phyloP scores from a whole-genome alignment of 805 yeast genomes.

The Pichia californica region DNA sequence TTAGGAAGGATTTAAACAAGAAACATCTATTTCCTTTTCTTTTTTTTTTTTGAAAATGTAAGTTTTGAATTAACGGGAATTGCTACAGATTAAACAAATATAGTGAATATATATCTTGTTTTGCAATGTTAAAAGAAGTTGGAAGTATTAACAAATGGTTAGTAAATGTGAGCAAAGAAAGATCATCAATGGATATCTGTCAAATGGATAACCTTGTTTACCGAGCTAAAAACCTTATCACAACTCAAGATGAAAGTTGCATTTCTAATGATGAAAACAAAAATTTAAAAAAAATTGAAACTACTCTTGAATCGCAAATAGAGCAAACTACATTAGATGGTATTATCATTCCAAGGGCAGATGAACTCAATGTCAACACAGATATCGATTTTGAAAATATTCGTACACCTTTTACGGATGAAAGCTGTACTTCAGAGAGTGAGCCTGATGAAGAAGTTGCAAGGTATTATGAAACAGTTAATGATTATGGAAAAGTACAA shows the following conservation, averaged over 20 bases:
- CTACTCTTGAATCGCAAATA: not conserved
- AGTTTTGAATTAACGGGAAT: too few species aligned
- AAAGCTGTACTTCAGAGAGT: too few species aligned
- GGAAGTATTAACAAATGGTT: not conserved
- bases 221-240: too few species aligned
- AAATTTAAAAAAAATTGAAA: not conserved
- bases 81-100: too few species aligned
- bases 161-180: not conserved
- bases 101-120: too few species aligned
- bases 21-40: too few species aligned
- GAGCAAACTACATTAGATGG: not conserved
- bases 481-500: constrained; percentile 1
- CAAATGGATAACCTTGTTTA: not conserved
- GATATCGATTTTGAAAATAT: not conserved
- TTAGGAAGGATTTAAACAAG: too few species aligned
- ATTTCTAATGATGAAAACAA: not conserved
- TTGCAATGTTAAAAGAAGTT: too few species aligned
- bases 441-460: not conserved
- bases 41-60: too few species aligned
- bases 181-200: not conserved
- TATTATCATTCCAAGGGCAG: not conserved
- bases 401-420: too few species aligned
- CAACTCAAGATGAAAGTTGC: too few species aligned
- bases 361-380: not conserved
- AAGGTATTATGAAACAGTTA: not conserved